Evolutionary conservation across 495 filamentous ascomycete genomes (phyloP).

Genomic region (Aspergillus biplanus): DNA sequence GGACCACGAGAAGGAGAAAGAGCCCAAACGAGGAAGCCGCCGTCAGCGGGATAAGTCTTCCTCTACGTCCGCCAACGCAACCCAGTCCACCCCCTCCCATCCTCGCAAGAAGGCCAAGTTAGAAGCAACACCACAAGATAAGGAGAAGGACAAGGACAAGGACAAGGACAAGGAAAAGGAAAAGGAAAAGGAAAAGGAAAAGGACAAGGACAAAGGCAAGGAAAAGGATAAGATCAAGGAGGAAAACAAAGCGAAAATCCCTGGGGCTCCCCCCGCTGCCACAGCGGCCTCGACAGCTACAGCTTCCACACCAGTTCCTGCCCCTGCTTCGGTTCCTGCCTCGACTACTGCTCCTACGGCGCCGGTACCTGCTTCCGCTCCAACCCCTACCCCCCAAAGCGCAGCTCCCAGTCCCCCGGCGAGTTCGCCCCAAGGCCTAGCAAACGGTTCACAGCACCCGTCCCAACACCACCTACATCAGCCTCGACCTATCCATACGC

Average conservation of each 20-base stretch:
- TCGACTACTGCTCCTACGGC: slow-evolving; percentile 19
- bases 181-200: neutral
- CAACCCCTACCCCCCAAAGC: slow-evolving; percentile 22
- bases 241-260: neutral
- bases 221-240: neutral
- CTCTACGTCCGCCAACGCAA: slow-evolving; percentile 28
- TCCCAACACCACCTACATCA: slow-evolving; percentile 17
- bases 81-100: slow-evolving; percentile 31
- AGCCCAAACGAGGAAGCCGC: slow-evolving; percentile 42
- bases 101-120: slow-evolving; percentile 54
- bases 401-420: slow-evolving; percentile 23
- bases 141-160: slow-evolving; percentile 4
- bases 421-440: slow-evolving; percentile 11
- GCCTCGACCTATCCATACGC: slow-evolving; percentile 20
- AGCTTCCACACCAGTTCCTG: slow-evolving; percentile 24
- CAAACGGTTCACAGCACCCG: slow-evolving; percentile 8
- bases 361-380: slow-evolving; percentile 13
- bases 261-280: slow-evolving; percentile 9
- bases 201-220: neutral
- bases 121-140: slow-evolving; percentile 34
- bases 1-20: slow-evolving; percentile 30
- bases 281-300: slow-evolving; percentile 24
- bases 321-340: slow-evolving; percentile 18
- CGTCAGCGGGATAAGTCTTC: slow-evolving; percentile 46
- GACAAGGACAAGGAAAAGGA: neutral